Conservation (phyloP, 2,329 filamentous ascomycete genomes). For the Botryotinia convoluta region DNA sequence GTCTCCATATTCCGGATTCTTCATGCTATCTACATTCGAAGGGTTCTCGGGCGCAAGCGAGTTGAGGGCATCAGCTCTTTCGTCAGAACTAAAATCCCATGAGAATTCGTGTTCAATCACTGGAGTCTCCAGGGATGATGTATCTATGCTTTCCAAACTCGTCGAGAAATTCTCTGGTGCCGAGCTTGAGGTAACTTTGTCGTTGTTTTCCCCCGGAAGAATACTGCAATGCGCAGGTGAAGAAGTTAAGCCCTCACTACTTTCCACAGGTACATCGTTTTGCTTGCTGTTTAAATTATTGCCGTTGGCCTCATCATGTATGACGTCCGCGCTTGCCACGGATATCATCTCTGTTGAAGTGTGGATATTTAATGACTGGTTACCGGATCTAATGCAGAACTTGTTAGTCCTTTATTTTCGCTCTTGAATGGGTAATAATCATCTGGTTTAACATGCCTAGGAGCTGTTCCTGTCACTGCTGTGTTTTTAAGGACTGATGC, state of each 20-base stretch:
- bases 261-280: background rate
- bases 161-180: background rate
- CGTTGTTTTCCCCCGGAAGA: background rate
- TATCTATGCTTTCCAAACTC: background rate
- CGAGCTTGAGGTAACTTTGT: background rate
- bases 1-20: background rate
- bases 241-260: background rate
- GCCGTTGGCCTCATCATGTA: background rate
- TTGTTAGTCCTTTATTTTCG: background rate
- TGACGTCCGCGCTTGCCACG: background rate
- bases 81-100: constrained; percentile 8
- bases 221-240: background rate
- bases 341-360: background rate
- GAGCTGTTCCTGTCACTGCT: background rate
- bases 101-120: background rate
- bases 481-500: background rate
- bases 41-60: background rate
- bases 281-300: background rate
- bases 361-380: background rate
- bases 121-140: background rate
- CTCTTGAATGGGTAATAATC: background rate
- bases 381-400: background rate
- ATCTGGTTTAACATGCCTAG: background rate
- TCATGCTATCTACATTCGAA: background rate
- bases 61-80: background rate